Conservation (phyloP, 163 green algal species). For the Scenedesmus sp. region DNA sequence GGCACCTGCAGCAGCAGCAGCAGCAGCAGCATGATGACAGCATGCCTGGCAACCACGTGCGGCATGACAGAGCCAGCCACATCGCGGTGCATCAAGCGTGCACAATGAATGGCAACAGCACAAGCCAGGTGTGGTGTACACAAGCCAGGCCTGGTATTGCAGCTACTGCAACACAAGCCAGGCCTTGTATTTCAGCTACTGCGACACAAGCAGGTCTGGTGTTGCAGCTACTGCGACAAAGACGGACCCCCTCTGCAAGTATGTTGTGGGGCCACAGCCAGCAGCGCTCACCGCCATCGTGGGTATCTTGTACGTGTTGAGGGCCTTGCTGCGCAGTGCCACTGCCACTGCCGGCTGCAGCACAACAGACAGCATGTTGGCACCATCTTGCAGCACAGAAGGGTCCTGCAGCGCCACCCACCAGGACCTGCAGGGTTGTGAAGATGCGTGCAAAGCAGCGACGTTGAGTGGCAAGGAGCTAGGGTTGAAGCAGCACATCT, state of each 20-base stretch:
- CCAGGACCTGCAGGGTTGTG: conserved; percentile 23
- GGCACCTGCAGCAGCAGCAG: conserved; percentile 36
- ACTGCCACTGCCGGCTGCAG: conserved; percentile 3
- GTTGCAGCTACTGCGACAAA: no score
- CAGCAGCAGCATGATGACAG: conserved; percentile 25
- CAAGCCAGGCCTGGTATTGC: no score
- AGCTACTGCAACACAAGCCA: no score
- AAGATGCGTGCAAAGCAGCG: background rate
- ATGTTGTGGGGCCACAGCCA: background rate
- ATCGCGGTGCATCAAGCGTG: no score
- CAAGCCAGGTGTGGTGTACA: no score
- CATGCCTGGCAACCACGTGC: no score
- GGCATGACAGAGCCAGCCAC: background rate
- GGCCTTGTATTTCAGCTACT: no score
- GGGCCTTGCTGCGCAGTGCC: background rate
- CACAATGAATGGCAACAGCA: no score
- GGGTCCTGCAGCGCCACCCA: background rate
- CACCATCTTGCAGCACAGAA: conserved; percentile 15
- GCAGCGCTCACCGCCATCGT: conserved; percentile 39
- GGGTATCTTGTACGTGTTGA: conserved; percentile 22
- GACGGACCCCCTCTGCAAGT: no score
- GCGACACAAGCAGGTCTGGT: no score
- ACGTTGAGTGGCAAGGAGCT: background rate
- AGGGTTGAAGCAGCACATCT: background rate
- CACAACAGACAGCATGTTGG: conserved; percentile 44